Evolutionary conservation across 768 basidiomycete genomes (phyloP), one percentile per base, ranked within the genome.

Genomic region (Termitomyces sp.): DNA sequence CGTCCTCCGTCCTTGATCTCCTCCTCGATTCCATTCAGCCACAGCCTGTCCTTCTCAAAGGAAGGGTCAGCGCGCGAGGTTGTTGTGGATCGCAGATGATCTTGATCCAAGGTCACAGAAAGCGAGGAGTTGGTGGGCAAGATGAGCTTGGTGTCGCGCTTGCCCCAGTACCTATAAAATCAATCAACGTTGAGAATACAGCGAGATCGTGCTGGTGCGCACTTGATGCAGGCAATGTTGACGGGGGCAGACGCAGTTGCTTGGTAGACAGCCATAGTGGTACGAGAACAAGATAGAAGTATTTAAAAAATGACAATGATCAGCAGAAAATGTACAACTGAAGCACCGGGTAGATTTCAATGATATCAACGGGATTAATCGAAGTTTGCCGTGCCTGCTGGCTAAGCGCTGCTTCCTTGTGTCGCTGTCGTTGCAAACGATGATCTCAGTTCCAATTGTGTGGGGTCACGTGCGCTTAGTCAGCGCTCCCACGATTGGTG

Each of bases 211-310:
- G 40, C 60, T 27, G 22, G 52, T 58, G 70, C 64, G 55, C 20
- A 95, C 94, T 98, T 98, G 74, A 98, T 97, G 68, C 89, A 91
- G n/a, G 94, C 94, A 65, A 98, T 98, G 73, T 98, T 98, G 54
- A 98, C 94, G 3, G 94, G 94, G 0, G 94, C 94, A 58, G 94
- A 90, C 0, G 86, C 84, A 13, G 94, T 97, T 7, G 93, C 94
- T 75, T 92, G 85, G 76, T 83, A 85, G 62, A 83, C 63, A 56
- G 83, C 61, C 84, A 86, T 87, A 70, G 58, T 63, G 63, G 66
- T 50, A 51, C 52, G 47, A 61, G 54, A 56, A 52, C 50, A 64
- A 63, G 52, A 56, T 55, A 38, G 54, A 45, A 45, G 52, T 56
- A 58, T 47, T 36, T 32, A 38, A 41, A 46, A 18, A 35, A 25